These are phyloP conservation scores for Leccinum fibrillosum DNA, from an alignment of 768 basidiomycete genomes.

Conservation along the genomic window DNA sequence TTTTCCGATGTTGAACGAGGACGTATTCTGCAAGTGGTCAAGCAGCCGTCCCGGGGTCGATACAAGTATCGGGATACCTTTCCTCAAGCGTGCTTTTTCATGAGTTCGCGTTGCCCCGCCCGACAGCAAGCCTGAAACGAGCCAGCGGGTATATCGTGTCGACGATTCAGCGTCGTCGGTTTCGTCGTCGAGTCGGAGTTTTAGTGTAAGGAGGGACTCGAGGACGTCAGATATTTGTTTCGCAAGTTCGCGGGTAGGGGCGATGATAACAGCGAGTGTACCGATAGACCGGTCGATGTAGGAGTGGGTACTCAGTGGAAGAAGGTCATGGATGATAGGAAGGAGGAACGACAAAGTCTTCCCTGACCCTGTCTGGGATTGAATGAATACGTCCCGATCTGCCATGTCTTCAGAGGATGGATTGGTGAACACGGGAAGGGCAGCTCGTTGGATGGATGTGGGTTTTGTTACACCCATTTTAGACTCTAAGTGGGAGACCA, in stretches of 20 bases:
- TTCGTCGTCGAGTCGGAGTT: constrained; percentile 58
- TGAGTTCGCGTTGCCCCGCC: constrained; percentile 94
- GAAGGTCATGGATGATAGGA: constrained; percentile 91
- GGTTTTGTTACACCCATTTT: constrained; percentile 86
- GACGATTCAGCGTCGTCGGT: constrained; percentile 43
- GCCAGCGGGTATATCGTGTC: constrained; percentile 74
- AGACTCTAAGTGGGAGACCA: constrained; percentile 68
- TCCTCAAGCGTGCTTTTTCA: constrained; percentile 93
- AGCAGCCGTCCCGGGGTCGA: constrained; percentile 93
- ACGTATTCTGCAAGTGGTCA: constrained; percentile 95
- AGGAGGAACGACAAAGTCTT: constrained; percentile 93
- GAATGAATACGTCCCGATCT: constrained; percentile 82
- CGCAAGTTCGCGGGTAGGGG: constrained; percentile 93
- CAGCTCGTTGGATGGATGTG: constrained; percentile 84
- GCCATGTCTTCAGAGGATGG: constrained; percentile 33
- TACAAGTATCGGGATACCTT: constrained; percentile 93
- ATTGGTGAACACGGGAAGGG: constrained; percentile 59
- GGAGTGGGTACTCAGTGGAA: constrained; percentile 84
- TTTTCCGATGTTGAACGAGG: constrained; percentile 89
- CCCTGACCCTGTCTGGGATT: constrained; percentile 96
- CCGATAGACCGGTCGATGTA: constrained; percentile 95
- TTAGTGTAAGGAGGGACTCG: constrained; percentile 73
- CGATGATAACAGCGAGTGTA: constrained; percentile 91
- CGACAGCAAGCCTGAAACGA: constrained; percentile 88
- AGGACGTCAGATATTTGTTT: constrained; percentile 97